Conservation (phyloP, 257 asterid genomes). For the Henckelia pumila region DNA sequence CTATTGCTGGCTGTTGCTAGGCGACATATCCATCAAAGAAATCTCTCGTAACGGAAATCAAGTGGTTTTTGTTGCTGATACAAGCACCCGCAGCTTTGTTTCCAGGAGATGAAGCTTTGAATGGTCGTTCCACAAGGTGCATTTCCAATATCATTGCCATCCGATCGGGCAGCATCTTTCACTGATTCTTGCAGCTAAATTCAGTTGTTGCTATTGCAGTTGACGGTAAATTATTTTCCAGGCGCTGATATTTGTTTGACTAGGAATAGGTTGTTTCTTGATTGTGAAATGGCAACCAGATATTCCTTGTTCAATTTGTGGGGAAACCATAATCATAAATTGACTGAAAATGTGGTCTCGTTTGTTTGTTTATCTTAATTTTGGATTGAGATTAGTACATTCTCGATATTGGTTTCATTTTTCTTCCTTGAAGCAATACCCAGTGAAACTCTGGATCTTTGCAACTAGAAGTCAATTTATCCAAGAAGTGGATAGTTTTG, state of each 20-base stretch:
- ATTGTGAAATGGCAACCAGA: neutral
- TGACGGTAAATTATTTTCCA: neutral
- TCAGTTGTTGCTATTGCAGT: neutral
- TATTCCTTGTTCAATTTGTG: neutral
- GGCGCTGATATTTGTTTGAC: neutral
- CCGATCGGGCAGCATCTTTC: neutral
- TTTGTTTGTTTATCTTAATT: neutral
- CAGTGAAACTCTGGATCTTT: neutral
- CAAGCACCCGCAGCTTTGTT: neutral
- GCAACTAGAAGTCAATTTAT: no score
- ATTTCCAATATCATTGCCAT: neutral
- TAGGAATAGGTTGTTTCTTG: neutral
- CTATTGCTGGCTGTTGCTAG: conserved; percentile 79
- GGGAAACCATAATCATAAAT: neutral
- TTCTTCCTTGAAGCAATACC: neutral
- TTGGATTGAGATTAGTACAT: neutral
- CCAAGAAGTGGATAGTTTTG: neutral
- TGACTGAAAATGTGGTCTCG: neutral
- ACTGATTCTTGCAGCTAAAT: neutral
- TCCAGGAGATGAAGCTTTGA: neutral
- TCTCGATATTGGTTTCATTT: neutral
- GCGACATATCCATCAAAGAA: neutral
- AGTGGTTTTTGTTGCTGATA: neutral
- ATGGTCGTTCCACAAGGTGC: neutral
- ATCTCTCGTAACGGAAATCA: neutral